Evolutionary conservation across 1,284 basidiomycete genomes (phyloP).

Genomic region (Entoloma clypeatum): DNA sequence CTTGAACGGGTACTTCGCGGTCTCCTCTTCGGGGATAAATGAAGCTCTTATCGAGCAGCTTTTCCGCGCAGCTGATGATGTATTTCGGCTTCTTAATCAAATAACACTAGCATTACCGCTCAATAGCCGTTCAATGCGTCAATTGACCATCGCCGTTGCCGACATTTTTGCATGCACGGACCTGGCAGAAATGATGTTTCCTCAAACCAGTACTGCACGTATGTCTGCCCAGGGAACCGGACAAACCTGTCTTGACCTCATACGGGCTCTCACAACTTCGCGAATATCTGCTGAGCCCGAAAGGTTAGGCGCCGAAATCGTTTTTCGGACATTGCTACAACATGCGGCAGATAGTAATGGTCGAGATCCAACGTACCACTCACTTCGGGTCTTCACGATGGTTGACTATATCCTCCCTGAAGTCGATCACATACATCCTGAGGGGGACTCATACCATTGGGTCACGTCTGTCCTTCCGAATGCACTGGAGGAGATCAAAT

Average conservation of each 20-base stretch:
- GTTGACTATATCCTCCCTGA: constrained; percentile 56
- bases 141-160: constrained; percentile 40
- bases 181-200: constrained; percentile 41
- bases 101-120: constrained; percentile 46
- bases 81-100: constrained; percentile 46
- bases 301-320: constrained; percentile 40
- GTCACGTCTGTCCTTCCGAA: constrained; percentile 52
- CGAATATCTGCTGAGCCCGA: constrained; percentile 33
- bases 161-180: constrained; percentile 57
- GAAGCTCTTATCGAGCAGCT: constrained; percentile 47
- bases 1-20: constrained; percentile 47
- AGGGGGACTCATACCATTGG: constrained; percentile 41
- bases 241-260: constrained; percentile 47
- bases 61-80: constrained; percentile 49
- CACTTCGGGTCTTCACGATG: constrained; percentile 52
- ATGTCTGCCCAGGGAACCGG: constrained; percentile 41
- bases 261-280: constrained; percentile 39
- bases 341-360: constrained; percentile 37
- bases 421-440: constrained; percentile 18
- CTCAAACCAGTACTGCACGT: constrained; percentile 36
- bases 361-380: constrained; percentile 52
- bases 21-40: constrained; percentile 33
- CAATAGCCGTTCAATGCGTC: constrained; percentile 44
- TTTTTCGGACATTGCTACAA: constrained; percentile 53
- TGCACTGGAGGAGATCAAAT: constrained; percentile 47